Percentiles rank a stretch among this genome's conserved stretches.
Evolutionary conservation across 1,284 basidiomycete species (phyloP).

Genomic region (Lentinula novae-zelandiae): DNA sequence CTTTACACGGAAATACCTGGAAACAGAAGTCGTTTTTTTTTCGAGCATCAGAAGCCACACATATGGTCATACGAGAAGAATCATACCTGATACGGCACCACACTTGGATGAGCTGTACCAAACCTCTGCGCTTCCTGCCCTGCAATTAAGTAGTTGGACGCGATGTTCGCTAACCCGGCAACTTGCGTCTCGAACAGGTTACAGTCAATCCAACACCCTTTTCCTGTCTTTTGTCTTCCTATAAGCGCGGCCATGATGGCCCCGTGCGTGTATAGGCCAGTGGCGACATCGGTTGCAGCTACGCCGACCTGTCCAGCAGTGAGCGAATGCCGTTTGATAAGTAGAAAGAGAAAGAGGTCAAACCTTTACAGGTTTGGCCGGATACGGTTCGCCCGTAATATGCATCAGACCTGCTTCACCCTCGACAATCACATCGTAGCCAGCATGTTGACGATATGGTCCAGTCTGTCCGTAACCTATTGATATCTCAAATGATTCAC

Average conservation of each 20-base stretch:
- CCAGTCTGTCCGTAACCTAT: conserved; percentile 93
- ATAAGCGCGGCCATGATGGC: conserved; percentile 90
- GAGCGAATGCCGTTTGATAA: conserved; percentile 29
- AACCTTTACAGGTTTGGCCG: conserved; percentile 2
- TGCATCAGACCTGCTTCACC: conserved; percentile 94
- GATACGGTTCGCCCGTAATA: conserved; percentile 53
- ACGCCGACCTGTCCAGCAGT: conserved; percentile 87
- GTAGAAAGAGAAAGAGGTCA: neutral
- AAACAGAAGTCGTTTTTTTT: neutral
- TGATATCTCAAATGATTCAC: neutral
- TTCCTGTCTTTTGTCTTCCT: conserved; percentile 79
- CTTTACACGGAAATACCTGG: conserved; percentile 74
- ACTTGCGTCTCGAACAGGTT: conserved; percentile 87
- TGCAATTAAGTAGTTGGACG: conserved; percentile 88
- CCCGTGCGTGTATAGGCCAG: conserved; percentile 91
- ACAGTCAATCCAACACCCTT: conserved; percentile 89
- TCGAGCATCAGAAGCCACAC: neutral
- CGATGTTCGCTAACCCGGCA: conserved; percentile 91
- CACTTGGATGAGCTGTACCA: conserved; percentile 89
- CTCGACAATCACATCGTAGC: conserved; percentile 90
- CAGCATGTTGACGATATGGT: conserved; percentile 78
- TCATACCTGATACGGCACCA: conserved; percentile 78
- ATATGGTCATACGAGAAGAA: neutral
- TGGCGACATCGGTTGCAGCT: conserved; percentile 88
- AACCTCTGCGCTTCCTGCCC: conserved; percentile 84